Conservation (phyloP, 345 rosid species). For the Syzygium aromaticum region DNA sequence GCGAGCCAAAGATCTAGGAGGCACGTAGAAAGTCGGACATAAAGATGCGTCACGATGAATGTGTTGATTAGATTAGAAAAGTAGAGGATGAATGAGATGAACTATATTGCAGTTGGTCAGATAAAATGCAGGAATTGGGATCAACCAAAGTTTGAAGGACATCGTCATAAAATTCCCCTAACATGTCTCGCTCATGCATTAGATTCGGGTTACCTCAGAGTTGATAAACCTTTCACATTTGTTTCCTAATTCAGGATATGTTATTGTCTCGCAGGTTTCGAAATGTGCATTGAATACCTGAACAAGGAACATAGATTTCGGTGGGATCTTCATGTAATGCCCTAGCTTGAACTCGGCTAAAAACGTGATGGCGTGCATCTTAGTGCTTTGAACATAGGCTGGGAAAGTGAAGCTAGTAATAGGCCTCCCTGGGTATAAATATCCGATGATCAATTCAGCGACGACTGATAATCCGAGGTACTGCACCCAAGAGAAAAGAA, state of each 20-base stretch:
- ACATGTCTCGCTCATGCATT: neutral
- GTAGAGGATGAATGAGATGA: neutral
- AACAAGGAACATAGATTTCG: conserved; percentile 10
- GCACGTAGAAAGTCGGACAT: neutral
- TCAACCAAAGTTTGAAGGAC: neutral
- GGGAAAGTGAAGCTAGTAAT: conserved; percentile 40
- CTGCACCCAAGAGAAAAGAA: neutral
- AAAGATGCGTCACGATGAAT: neutral
- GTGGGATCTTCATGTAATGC: conserved; percentile 15
- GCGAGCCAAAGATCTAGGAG: neutral
- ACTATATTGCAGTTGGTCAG: neutral
- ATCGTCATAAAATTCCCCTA: neutral
- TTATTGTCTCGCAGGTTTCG: neutral
- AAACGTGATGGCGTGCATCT: conserved; percentile 31
- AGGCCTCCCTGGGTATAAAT: conserved; percentile 9
- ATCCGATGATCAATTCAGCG: conserved; percentile 5
- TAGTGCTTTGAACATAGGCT: conserved; percentile 38
- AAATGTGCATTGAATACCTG: conserved; percentile 1
- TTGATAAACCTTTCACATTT: neutral
- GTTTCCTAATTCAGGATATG: neutral
- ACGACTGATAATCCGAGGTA: neutral
- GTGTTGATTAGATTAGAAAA: neutral
- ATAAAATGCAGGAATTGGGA: neutral
- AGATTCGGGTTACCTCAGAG: neutral
- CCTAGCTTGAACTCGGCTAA: conserved; percentile 10